Percentiles rank a stretch among this genome's conserved stretches.
Conservation (phyloP, 2,329 filamentous ascomycete genomes). For the Colletotrichum echinochloae region DNA sequence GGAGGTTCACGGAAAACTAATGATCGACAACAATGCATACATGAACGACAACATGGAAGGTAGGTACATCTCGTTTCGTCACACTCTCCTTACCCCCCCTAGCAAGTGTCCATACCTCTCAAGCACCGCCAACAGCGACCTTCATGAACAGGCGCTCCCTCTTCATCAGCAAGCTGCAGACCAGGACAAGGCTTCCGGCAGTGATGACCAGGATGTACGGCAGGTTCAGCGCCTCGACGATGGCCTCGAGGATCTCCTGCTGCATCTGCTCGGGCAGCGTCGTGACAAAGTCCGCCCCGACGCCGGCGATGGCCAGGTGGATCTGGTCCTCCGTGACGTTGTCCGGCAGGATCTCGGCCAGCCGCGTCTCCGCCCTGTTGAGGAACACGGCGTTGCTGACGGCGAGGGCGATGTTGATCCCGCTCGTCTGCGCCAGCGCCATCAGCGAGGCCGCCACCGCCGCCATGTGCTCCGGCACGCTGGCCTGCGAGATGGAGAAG, state of each 20-base stretch:
- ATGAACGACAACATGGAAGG: not conserved
- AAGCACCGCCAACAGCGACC: conserved; percentile 12
- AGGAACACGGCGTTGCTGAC: conserved; percentile 47
- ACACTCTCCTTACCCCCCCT: not conserved
- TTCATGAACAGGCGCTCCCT: conserved; percentile 36
- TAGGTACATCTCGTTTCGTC: not conserved
- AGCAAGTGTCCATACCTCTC: not conserved
- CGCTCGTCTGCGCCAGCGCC: conserved; percentile 31
- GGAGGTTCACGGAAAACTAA: not conserved
- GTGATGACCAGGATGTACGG: conserved; percentile 49
- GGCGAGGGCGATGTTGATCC: conserved; percentile 36
- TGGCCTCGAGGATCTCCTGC: conserved; percentile 43
- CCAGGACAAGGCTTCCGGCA: conserved; percentile 52
- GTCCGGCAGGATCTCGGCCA: conserved; percentile 44
- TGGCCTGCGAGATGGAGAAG: conserved; percentile 44
- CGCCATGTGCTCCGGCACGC: conserved; percentile 14
- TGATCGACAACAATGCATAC: not conserved
- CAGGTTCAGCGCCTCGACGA: conserved; percentile 43
- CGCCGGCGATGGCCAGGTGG: conserved; percentile 44
- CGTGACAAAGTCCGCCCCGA: conserved; percentile 30
- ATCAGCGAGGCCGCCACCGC: conserved; percentile 27
- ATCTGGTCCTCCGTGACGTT: conserved; percentile 43
- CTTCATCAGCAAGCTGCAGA: conserved; percentile 39
- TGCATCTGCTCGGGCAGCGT: conserved; percentile 40
- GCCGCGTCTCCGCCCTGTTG: conserved; percentile 46